Evolutionary conservation across 2,329 filamentous ascomycete species (phyloP).

Genomic region (Arthrobotrys entomopaga): DNA sequence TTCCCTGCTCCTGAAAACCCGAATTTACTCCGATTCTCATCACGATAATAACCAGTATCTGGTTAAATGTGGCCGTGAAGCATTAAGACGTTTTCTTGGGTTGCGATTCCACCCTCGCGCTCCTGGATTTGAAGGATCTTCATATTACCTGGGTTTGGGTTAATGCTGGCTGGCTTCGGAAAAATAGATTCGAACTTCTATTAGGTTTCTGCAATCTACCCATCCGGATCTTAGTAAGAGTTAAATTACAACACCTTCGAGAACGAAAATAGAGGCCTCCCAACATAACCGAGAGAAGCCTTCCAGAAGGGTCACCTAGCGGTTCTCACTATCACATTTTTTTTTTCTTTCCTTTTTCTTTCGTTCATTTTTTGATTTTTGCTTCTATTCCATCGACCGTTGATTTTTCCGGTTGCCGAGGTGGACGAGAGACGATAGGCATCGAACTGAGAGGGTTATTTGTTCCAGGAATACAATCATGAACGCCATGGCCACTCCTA

Average conservation of each 20-base stretch:
- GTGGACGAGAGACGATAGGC: slow-evolving; percentile 12
- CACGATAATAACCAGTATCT: slow-evolving; percentile 21
- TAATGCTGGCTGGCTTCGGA: slow-evolving; percentile 50
- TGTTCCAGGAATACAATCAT: slow-evolving; percentile 29
- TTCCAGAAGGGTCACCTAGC: slow-evolving; percentile 35
- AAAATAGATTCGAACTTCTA: slow-evolving; percentile 53
- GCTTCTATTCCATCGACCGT: slow-evolving; percentile 17
- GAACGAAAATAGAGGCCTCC: slow-evolving; percentile 28
- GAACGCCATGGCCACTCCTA: slow-evolving; percentile 53
- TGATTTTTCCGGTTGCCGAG: slow-evolving; percentile 55
- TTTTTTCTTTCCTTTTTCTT: slow-evolving; percentile 7
- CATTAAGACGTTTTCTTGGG: neutral
- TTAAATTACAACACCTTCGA: slow-evolving; percentile 53
- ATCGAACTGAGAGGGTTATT: slow-evolving; percentile 21
- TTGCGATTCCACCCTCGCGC: neutral
- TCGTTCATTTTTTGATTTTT: slow-evolving; percentile 18
- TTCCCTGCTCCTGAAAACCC: slow-evolving; percentile 27
- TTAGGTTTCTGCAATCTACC: slow-evolving; percentile 42
- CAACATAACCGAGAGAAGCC: slow-evolving; percentile 49
- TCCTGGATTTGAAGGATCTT: slow-evolving; percentile 34
- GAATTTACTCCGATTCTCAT: slow-evolving; percentile 52
- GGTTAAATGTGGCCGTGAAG: slow-evolving; percentile 39
- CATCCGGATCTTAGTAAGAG: slow-evolving; percentile 39
- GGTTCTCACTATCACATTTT: slow-evolving; percentile 6
- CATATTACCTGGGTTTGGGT: slow-evolving; percentile 35